Percentiles rank a stretch among this genome's conserved stretches.
Conservation (phyloP, 371 early-diverging fungal species). For the Chytridium lagenaria region DNA sequence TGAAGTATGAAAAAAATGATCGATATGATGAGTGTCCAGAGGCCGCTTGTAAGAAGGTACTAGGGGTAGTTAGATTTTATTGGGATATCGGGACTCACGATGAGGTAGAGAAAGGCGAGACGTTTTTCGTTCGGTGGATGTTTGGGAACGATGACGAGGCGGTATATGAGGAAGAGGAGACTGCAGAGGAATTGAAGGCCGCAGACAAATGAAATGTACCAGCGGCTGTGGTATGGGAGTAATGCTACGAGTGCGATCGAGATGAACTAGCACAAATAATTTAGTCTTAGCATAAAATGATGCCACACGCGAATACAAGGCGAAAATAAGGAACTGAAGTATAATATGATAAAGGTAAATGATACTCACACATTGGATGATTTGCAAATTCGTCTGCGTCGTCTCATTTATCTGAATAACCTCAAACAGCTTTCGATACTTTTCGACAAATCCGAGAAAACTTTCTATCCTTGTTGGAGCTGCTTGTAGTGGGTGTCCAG, state of each 20-base stretch:
- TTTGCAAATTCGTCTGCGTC: background rate
- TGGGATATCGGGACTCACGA: background rate
- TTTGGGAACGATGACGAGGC: background rate
- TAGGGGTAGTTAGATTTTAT: background rate
- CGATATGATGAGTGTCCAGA: background rate
- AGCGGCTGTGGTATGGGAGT: background rate
- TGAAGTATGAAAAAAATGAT: slow-evolving; percentile 7
- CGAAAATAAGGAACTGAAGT: background rate
- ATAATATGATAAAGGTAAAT: background rate
- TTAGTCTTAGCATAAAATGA: background rate
- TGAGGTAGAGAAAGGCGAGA: background rate
- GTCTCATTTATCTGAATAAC: background rate
- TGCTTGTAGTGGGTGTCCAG: background rate
- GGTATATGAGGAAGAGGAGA: background rate
- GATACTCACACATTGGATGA: background rate
- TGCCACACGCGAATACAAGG: background rate
- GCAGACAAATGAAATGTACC: slow-evolving; percentile 6
- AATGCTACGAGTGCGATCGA: background rate
- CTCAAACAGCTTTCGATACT: slow-evolving; percentile 7
- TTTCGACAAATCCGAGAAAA: background rate
- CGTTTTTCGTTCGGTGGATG: background rate
- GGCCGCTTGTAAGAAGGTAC: background rate
- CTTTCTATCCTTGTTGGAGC: slow-evolving; percentile 5
- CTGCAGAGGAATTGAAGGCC: background rate
- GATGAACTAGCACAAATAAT: background rate